A percentile compares a stretch with the other conserved stretches of the same genome.
Evolutionary conservation across 495 filamentous ascomycete species (phyloP).

Genomic region (Schizothecium vesticola): DNA sequence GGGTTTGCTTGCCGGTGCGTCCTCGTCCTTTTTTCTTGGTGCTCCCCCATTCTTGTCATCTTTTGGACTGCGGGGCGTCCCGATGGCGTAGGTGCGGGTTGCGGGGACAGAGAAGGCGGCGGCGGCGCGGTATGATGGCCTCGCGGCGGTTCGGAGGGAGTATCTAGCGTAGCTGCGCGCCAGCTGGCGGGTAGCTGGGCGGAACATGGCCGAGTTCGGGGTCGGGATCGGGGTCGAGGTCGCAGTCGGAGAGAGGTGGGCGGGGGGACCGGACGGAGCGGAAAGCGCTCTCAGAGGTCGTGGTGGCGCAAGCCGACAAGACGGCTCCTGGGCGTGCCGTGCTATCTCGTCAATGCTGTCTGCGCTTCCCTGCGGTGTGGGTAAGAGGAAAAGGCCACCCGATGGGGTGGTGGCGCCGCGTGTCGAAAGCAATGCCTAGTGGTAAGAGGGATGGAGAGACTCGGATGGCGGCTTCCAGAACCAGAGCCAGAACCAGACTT

Average conservation of each 20-base stretch:
- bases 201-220: slow-evolving; percentile 20
- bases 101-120: neutral
- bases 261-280: neutral
- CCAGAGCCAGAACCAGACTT: neutral
- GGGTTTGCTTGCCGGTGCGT: neutral
- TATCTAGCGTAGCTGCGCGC: slow-evolving; percentile 20
- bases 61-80: slow-evolving; percentile 14
- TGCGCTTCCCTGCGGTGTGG: slow-evolving; percentile 12
- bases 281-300: neutral
- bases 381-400: slow-evolving; percentile 2
- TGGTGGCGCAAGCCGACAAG: slow-evolving; percentile 8
- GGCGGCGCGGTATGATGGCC: slow-evolving; percentile 8
- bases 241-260: slow-evolving; percentile 1
- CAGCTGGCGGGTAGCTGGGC: slow-evolving; percentile 26
- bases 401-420: slow-evolving; percentile 6
- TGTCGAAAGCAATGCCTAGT: neutral
- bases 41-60: slow-evolving; percentile 5
- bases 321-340: slow-evolving; percentile 12
- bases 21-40: neutral
- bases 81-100: slow-evolving; percentile 3
- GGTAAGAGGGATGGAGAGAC: neutral
- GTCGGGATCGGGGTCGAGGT: neutral
- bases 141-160: slow-evolving; percentile 20
- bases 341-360: slow-evolving; percentile 14
- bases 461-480: neutral